Conservation (phyloP, 2,329 filamentous ascomycete genomes). For the Colletotrichum karsti region DNA sequence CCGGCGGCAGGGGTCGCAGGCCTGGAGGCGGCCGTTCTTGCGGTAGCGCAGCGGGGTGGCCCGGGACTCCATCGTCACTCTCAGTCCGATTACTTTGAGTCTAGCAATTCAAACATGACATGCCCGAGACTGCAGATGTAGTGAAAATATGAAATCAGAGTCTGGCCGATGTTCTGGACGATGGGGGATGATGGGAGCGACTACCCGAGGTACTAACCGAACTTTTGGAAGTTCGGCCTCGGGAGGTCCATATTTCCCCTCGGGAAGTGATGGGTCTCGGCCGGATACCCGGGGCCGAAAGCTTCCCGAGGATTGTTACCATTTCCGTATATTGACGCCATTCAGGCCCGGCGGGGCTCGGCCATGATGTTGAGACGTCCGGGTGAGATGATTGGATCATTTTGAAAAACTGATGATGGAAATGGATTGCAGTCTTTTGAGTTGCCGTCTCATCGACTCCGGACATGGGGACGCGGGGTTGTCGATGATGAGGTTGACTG, state of each 20-base stretch:
- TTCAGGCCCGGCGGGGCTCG: not conserved
- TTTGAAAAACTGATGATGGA: not conserved
- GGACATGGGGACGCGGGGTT: not conserved
- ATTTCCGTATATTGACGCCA: not conserved
- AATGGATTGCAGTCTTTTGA: not conserved
- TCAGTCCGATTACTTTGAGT: not conserved
- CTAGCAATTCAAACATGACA: too few species aligned
- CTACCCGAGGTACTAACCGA: not conserved
- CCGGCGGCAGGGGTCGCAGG: conserved; percentile 47
- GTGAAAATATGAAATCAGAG: not conserved
- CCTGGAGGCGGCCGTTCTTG: conserved; percentile 27
- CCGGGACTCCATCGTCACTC: not conserved
- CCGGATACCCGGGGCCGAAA: not conserved
- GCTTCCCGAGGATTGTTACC: not conserved
- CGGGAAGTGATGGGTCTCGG: not conserved
- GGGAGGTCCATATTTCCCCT: not conserved
- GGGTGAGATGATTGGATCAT: not conserved
- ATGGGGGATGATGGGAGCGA: not conserved
- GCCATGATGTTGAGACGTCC: not conserved
- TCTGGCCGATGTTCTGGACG: not conserved
- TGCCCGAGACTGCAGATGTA: not conserved
- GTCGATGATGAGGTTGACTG: not conserved
- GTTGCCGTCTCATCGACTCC: not conserved
- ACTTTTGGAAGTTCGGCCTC: conserved; percentile 1
- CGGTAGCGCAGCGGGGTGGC: conserved; percentile 13